These are phyloP conservation scores for Penicillium sp. DNA, from an alignment of 2,329 filamentous ascomycete genomes.

Conservation along the genomic window DNA sequence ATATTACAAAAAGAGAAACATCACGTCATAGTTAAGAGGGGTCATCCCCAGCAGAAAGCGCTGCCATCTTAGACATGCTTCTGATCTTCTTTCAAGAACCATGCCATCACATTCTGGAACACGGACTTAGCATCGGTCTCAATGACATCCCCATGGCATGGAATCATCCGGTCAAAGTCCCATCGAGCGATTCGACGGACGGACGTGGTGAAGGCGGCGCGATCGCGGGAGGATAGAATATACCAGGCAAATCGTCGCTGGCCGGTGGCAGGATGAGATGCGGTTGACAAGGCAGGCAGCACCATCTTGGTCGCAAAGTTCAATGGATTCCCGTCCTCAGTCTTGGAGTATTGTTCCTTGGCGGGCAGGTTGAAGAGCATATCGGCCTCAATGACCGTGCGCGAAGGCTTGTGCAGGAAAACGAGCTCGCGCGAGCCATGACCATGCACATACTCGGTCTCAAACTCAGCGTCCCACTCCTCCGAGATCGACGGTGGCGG, in stretches of 20 bases:
- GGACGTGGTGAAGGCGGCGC: slow-evolving; percentile 71
- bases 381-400: slow-evolving; percentile 84
- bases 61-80: slow-evolving; percentile 24
- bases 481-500: slow-evolving; percentile 61
- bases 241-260: slow-evolving; percentile 87
- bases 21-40: neutral
- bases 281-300: slow-evolving; percentile 59
- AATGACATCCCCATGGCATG: slow-evolving; percentile 91
- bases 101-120: slow-evolving; percentile 78
- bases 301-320: slow-evolving; percentile 66
- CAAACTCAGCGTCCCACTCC: slow-evolving; percentile 87
- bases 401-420: slow-evolving; percentile 78
- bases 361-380: slow-evolving; percentile 89
- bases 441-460: slow-evolving; percentile 78
- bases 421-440: slow-evolving; percentile 87
- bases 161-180: slow-evolving; percentile 85
- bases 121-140: slow-evolving; percentile 73
- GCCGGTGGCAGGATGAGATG: slow-evolving; percentile 64
- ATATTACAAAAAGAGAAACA: neutral
- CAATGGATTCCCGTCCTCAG: slow-evolving; percentile 57
- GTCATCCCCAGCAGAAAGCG: neutral
- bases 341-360: slow-evolving; percentile 76
- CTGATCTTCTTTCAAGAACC: slow-evolving; percentile 67
- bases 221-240: slow-evolving; percentile 63
- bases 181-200: slow-evolving; percentile 71